These are phyloP conservation scores for Fusarium sp. DNA, from an alignment of 2,329 filamentous ascomycete genomes.

Conservation along the genomic window DNA sequence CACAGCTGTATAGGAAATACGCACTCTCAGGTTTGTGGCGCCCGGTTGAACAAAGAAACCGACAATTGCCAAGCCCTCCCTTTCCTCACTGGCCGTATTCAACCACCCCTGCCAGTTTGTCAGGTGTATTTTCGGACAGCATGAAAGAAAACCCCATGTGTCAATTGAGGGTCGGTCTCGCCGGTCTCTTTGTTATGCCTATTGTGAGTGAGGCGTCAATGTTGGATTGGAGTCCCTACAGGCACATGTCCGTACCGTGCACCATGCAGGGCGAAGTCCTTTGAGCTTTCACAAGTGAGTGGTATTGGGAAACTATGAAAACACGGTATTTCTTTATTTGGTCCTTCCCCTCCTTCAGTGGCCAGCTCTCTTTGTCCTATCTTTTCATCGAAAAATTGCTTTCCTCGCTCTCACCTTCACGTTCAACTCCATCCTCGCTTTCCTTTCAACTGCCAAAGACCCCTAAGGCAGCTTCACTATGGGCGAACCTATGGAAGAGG, in stretches of 20 bases:
- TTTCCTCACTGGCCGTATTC: not conserved
- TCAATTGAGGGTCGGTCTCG: slow-evolving; percentile 5
- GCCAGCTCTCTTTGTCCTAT: not conserved
- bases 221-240: slow-evolving; percentile 2
- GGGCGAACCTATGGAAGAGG: slow-evolving; percentile 17
- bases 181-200: slow-evolving; percentile 39
- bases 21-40: slow-evolving; percentile 25
- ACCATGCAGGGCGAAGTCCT: not conserved
- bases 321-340: slow-evolving; percentile 4
- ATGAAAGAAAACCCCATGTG: slow-evolving; percentile 1
- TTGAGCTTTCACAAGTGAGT: slow-evolving; percentile 7
- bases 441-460: not conserved
- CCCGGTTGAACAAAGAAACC: slow-evolving; percentile 37
- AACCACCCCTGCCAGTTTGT: not conserved
- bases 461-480: not conserved
- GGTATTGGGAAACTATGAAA: not conserved
- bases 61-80: not conserved
- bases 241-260: slow-evolving; percentile 14
- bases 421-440: not conserved
- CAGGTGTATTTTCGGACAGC: slow-evolving; percentile 3
- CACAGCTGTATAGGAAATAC: not conserved
- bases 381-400: not conserved
- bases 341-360: not conserved
- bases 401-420: not conserved
- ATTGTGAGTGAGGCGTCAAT: slow-evolving; percentile 18